Evolutionary conservation across 768 basidiomycete species (phyloP).

Genomic region (Naematelia encephala): DNA sequence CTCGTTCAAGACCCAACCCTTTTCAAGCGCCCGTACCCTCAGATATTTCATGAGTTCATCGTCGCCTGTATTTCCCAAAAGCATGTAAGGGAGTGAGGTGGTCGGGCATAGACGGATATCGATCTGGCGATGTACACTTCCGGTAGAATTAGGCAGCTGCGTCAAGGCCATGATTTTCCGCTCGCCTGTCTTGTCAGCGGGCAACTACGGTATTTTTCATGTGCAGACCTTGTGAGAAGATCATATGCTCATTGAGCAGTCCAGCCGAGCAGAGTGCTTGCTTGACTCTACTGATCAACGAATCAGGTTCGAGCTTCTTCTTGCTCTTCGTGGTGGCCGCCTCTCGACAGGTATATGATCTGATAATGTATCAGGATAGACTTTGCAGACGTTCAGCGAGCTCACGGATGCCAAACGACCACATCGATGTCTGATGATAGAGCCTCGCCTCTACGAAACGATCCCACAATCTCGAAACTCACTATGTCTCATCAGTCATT

Average conservation of each 20-base stretch:
- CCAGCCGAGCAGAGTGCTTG: conserved; percentile 24
- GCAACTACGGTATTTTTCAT: neutral
- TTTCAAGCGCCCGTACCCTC: conserved; percentile 25
- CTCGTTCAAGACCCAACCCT: conserved; percentile 45
- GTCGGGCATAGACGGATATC: conserved; percentile 45
- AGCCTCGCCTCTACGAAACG: conserved; percentile 40
- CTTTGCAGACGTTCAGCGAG: neutral
- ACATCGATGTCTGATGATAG: conserved; percentile 45
- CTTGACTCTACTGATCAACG: conserved; percentile 34
- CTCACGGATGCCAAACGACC: conserved; percentile 42
- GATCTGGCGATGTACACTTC: conserved; percentile 34
- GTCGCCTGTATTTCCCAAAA: conserved; percentile 48
- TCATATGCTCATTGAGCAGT: conserved; percentile 24
- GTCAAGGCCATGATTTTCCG: conserved; percentile 42
- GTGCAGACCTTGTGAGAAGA: conserved; percentile 31
- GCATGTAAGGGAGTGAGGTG: conserved; percentile 39
- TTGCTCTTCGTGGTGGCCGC: conserved; percentile 14
- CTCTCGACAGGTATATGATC: conserved; percentile 15
- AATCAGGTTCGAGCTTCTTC: conserved; percentile 10
- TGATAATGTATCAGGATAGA: neutral
- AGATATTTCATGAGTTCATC: conserved; percentile 44
- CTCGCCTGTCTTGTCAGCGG: conserved; percentile 22
- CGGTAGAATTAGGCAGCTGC: conserved; percentile 19
- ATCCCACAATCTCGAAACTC: conserved; percentile 45
- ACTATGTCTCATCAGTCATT: conserved; percentile 18